Percentiles rank a stretch among this genome's conserved stretches.
Evolutionary conservation across 1,139 yeast species (phyloP).

Genomic region (Kodamaea fungicola): DNA sequence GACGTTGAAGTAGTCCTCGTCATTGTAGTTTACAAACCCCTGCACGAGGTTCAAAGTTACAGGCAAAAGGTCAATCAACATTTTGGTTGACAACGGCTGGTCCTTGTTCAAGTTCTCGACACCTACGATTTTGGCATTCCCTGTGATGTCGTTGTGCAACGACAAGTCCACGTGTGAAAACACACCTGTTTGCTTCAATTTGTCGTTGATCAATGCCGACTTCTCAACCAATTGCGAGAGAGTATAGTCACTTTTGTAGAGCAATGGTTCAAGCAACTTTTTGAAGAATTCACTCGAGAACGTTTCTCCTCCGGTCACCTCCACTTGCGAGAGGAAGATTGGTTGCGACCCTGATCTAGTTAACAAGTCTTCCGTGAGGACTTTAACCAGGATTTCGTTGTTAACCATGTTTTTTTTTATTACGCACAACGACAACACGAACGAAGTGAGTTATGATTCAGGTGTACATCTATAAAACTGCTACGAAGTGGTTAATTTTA

Average conservation of each 20-base stretch:
- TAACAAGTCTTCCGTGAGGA: slow-evolving; percentile 32
- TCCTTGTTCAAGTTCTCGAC: slow-evolving; percentile 32
- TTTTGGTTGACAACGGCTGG: slow-evolving; percentile 36
- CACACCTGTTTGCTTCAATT: slow-evolving; percentile 40
- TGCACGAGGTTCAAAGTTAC: slow-evolving; percentile 34
- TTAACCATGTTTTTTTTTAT: not conserved
- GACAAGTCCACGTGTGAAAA: slow-evolving; percentile 35
- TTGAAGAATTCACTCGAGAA: slow-evolving; percentile 45
- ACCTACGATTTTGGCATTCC: slow-evolving; percentile 12
- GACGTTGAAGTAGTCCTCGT: slow-evolving; percentile 39
- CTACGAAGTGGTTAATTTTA: too few relatives aligned
- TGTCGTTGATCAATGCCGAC: slow-evolving; percentile 24
- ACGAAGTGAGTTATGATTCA: too few relatives aligned
- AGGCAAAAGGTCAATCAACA: slow-evolving; percentile 34
- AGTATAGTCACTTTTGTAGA: slow-evolving; percentile 43
- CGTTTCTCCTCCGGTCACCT: slow-evolving; percentile 48
- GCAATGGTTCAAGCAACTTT: slow-evolving; percentile 44
- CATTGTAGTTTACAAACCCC: slow-evolving; percentile 35
- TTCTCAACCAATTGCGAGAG: slow-evolving; percentile 35
- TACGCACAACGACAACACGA: not conserved
- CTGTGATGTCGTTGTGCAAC: slow-evolving; percentile 30
- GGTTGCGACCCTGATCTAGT: slow-evolving; percentile 36
- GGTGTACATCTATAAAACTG: too few relatives aligned
- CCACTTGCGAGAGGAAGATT: slow-evolving; percentile 42
- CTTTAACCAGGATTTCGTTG: slow-evolving; percentile 21